Conservation (phyloP, 305 asterid genomes). For the Petunia hybrid region DNA sequence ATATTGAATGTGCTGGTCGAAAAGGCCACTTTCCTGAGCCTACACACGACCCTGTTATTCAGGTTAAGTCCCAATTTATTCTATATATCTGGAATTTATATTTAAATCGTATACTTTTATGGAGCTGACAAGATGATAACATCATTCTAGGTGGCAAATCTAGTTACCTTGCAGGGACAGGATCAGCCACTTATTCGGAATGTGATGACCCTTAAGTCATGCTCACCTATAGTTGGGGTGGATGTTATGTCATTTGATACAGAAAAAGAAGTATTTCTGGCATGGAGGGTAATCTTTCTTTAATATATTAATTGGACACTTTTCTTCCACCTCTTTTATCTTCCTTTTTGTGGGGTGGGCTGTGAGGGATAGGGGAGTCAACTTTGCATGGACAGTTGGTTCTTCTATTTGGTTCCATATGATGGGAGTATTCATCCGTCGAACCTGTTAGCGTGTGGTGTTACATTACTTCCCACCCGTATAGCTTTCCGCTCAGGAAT, state of each 20-base stretch:
- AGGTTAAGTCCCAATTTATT: slow-evolving; percentile 52
- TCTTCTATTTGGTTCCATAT: slow-evolving; percentile 4
- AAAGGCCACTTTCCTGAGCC: slow-evolving; percentile 98
- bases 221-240: slow-evolving; percentile 97
- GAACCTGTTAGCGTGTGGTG: not conserved
- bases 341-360: not conserved
- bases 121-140: slow-evolving; percentile 37
- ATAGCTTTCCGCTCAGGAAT: slow-evolving; percentile 24
- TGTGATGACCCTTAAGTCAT: slow-evolving; percentile 98
- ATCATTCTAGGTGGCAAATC: slow-evolving; percentile 79
- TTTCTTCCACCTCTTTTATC: not conserved
- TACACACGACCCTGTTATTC: slow-evolving; percentile 97
- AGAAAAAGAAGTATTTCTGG: slow-evolving; percentile 86
- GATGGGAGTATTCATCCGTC: not conserved
- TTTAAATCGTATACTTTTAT: slow-evolving; percentile 24
- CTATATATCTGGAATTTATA: slow-evolving; percentile 17
- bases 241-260: slow-evolving; percentile 98
- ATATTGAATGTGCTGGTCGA: slow-evolving; percentile 99
- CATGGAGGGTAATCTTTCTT: slow-evolving; percentile 91
- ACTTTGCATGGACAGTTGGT: not conserved
- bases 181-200: slow-evolving; percentile 91
- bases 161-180: slow-evolving; percentile 94
- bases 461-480: not conserved
- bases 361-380: not conserved
- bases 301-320: not conserved